Evolutionary conservation across 352 stramenopile species (phyloP), one percentile per base, ranked within the genome.

Genomic region (Globisporangium irregulare): DNA sequence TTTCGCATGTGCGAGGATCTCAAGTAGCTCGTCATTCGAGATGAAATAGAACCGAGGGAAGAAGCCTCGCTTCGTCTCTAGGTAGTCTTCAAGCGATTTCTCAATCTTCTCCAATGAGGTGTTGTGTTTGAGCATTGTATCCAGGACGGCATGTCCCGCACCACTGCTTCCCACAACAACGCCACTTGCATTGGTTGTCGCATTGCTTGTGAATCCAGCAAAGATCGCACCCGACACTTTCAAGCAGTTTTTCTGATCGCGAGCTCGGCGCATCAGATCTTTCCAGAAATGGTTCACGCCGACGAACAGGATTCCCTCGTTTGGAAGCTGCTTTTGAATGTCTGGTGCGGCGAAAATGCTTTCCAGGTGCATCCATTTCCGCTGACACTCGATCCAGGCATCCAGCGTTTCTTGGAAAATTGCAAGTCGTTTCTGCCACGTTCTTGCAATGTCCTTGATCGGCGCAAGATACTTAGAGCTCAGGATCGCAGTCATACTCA

Each of bases 21-120:
- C 87, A 4, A 97, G 67, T 36, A 97, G 66, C 41, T 96, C 90
- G 57, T 95, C 89, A 67, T 95, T 95, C 36, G 86, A 91, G 58
- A 97, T 88, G 65, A 96, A 97, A 62, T 93, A 97, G 55, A 97
- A 97, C 1, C 90, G 79, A 1, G 90, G 87, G 66, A 97, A 97
- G 34, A 84, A 80, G 14, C 77, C 72, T n/a, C 90, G 87, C 55
- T 97, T 97, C 7, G 83, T 91, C 69, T 94, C 86, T 4, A 95
- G 34, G 29, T 95, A 95, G 60, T 93, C 87, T 69, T 92, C 86
- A 1, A 94, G 71, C 5, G 85, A 92, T 62, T 94, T 94, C 59
- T 92, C 82, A 34, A 93, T 88, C 24, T 72, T 76, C 27, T 94
- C 87, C 1, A 94, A 73, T 3, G 84, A 87, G 22, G 63, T 53